phyloP scores from a whole-genome alignment of 1,139 yeast genomes.

The Blastobotrys proliferans region DNA sequence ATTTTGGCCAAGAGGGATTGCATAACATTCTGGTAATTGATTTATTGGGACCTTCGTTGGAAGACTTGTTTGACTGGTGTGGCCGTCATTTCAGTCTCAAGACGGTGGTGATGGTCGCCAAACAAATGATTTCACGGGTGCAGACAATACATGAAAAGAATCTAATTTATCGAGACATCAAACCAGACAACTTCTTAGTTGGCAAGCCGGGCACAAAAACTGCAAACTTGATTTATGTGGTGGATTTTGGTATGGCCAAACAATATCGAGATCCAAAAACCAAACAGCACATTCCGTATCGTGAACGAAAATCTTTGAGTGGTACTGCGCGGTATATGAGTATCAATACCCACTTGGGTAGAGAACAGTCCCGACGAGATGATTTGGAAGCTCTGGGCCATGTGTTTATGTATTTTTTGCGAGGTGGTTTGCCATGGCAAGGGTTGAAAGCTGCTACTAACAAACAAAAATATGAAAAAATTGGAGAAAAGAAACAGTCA shows the following conservation, averaged over 20 bases:
- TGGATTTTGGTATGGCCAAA: conserved; percentile 94
- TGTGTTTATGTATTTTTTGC: conserved; percentile 86
- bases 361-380: conserved; percentile 94
- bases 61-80: conserved; percentile 97
- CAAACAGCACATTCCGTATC: conserved; percentile 91
- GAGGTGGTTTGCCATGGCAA: conserved; percentile 98
- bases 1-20: conserved; percentile 96
- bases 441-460: conserved; percentile 98
- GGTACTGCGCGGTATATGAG: conserved; percentile 99
- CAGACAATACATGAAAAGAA: conserved; percentile 87
- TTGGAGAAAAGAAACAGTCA: conserved; percentile 89
- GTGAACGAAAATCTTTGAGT: conserved; percentile 88
- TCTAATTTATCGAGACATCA: conserved; percentile 88
- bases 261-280: conserved; percentile 95
- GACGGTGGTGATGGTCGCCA: conserved; percentile 86
- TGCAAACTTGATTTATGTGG: conserved; percentile 51
- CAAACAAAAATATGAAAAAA: conserved; percentile 92
- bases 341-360: conserved; percentile 92
- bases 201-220: conserved; percentile 54
- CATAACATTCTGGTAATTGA: conserved; percentile 93
- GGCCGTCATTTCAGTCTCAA: conserved; percentile 83
- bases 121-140: conserved; percentile 85
- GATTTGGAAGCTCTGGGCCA: conserved; percentile 95
- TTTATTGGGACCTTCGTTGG: conserved; percentile 89
- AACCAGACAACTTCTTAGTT: conserved; percentile 91